Conservation (phyloP, 1,284 basidiomycete species). For the Lentinus polychrous region DNA sequence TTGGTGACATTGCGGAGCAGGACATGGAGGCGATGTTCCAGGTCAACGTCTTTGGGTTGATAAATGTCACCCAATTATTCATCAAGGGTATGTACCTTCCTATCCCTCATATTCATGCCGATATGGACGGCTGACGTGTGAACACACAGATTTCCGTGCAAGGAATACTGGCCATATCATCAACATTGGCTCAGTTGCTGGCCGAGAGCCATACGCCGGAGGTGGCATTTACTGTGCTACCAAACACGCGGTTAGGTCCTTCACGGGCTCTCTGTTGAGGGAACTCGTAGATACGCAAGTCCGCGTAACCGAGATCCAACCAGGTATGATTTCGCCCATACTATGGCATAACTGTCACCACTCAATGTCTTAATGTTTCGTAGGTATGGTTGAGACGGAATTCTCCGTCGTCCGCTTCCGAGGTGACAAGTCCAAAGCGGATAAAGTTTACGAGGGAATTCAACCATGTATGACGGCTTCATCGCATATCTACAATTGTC, state of each 20-base stretch:
- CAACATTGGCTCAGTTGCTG: constrained; percentile 92
- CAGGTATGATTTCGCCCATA: constrained; percentile 43
- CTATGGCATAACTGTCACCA: neutral
- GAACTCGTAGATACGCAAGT: constrained; percentile 91
- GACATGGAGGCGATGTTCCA: constrained; percentile 87
- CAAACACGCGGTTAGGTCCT: constrained; percentile 87
- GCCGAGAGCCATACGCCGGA: constrained; percentile 86
- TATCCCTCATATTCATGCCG: no score
- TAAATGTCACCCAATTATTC: constrained; percentile 75
- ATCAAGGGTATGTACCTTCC: constrained; percentile 46
- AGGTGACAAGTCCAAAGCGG: constrained; percentile 75
- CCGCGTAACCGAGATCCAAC: constrained; percentile 87
- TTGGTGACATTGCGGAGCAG: constrained; percentile 70
- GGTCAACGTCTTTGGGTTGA: constrained; percentile 89
- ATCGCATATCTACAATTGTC: neutral
- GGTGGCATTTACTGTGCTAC: constrained; percentile 81
- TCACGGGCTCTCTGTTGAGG: constrained; percentile 76
- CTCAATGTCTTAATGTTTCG: neutral
- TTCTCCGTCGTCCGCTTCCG: constrained; percentile 87
- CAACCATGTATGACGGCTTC: constrained; percentile 54
- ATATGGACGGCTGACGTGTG: no score
- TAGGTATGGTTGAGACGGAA: constrained; percentile 87
- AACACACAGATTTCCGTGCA: constrained; percentile 74
- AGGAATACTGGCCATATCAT: constrained; percentile 89
- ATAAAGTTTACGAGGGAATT: constrained; percentile 86